Percentiles rank a stretch among this genome's conserved stretches.
Evolutionary conservation across 345 rosid genomes (phyloP).

Genomic region (Nasturtium officinale): DNA sequence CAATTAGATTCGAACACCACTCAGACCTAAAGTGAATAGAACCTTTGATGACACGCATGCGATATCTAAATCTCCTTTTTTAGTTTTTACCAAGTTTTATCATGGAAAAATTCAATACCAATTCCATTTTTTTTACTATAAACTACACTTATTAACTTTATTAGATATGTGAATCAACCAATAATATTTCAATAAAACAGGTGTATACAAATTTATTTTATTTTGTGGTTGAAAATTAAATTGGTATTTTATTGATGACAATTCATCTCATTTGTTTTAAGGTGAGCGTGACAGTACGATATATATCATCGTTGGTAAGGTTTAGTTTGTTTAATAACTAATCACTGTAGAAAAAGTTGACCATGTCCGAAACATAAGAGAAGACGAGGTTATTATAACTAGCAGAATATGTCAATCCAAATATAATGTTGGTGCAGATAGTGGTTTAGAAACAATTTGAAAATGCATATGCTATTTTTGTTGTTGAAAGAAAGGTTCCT

Average conservation of each 20-base stretch:
- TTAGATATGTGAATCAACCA: conserved; percentile 23
- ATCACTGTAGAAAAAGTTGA: background rate
- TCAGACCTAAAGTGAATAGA: conserved; percentile 21
- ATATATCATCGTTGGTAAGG: background rate
- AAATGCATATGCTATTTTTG: background rate
- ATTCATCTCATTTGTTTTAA: background rate
- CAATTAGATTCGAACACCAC: conserved; percentile 44
- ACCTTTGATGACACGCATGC: conserved; percentile 61
- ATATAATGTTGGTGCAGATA: background rate
- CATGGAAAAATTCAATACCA: background rate
- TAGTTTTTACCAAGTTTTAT: conserved; percentile 16
- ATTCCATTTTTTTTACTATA: conserved; percentile 23
- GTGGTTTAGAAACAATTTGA: background rate
- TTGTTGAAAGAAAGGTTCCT: too few species aligned
- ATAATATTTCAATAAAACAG: background rate
- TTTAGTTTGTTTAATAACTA: background rate
- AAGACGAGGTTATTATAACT: background rate
- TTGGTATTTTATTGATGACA: background rate
- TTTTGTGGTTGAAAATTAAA: background rate
- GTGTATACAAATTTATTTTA: background rate
- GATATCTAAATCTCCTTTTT: conserved; percentile 34
- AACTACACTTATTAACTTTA: conserved; percentile 3
- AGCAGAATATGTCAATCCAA: background rate
- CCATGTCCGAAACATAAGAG: background rate
- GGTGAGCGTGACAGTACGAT: background rate